A percentile compares a stretch with the other conserved stretches of the same genome.
Evolutionary conservation across 2,329 filamentous ascomycete genomes (phyloP).

Genomic region (Penicillium concentricum): DNA sequence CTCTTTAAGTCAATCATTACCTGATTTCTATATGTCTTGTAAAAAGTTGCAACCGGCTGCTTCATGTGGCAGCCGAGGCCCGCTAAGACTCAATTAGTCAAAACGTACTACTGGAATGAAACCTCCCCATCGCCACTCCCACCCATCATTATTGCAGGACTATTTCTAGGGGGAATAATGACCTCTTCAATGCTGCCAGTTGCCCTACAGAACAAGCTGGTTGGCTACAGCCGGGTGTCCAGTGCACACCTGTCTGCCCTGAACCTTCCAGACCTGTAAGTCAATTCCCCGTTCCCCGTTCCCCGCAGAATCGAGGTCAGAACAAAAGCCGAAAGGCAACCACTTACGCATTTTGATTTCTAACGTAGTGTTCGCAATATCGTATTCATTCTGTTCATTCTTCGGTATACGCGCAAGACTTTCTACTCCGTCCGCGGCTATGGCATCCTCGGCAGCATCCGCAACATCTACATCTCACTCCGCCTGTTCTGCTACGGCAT

Average conservation of each 20-base stretch:
- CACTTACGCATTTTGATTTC: slow-evolving; percentile 1
- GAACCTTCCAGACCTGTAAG: slow-evolving; percentile 46
- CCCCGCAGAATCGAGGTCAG: slow-evolving; percentile 6
- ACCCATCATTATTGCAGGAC: slow-evolving; percentile 8
- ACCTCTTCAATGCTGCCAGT: slow-evolving; percentile 43
- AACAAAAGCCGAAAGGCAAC: neutral
- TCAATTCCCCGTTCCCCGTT: slow-evolving; percentile 8
- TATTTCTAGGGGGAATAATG: slow-evolving; percentile 30
- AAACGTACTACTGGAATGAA: slow-evolving; percentile 14
- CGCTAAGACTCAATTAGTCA: slow-evolving; percentile 7
- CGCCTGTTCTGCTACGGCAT: slow-evolving; percentile 76
- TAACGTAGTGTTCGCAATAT: slow-evolving; percentile 73
- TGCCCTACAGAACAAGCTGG: slow-evolving; percentile 46
- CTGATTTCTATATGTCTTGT: neutral
- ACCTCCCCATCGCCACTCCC: slow-evolving; percentile 12
- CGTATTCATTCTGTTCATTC: slow-evolving; percentile 82
- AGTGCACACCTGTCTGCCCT: slow-evolving; percentile 35
- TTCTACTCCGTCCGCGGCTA: slow-evolving; percentile 87
- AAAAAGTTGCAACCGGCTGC: neutral
- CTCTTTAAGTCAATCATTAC: neutral
- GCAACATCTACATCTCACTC: slow-evolving; percentile 69
- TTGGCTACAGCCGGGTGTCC: slow-evolving; percentile 36
- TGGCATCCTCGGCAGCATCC: slow-evolving; percentile 75
- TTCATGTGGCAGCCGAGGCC: slow-evolving; percentile 15
- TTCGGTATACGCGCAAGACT: slow-evolving; percentile 76